Conservation (phyloP, 768 basidiomycete genomes). For the Gloeostereum incarnatum region DNA sequence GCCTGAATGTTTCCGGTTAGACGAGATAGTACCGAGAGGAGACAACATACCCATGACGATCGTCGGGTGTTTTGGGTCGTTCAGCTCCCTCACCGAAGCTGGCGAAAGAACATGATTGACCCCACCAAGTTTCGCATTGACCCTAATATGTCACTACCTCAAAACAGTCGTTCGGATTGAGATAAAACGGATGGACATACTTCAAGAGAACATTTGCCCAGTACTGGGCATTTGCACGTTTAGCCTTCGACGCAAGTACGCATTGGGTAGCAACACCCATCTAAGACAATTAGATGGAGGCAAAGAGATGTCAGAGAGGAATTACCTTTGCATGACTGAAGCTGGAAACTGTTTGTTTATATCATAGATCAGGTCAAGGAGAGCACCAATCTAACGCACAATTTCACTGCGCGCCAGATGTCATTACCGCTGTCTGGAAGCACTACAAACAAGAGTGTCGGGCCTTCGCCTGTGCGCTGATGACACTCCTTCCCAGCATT, state of each 20-base stretch:
- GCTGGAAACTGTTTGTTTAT: not conserved
- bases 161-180: too few relatives aligned
- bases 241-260: slow-evolving; percentile 35
- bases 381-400: slow-evolving; percentile 25
- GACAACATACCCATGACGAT: slow-evolving; percentile 35
- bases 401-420: slow-evolving; percentile 46
- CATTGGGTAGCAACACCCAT: slow-evolving; percentile 49
- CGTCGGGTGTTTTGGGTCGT: slow-evolving; percentile 41
- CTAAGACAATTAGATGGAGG: slow-evolving; percentile 15
- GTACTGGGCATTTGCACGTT: slow-evolving; percentile 37
- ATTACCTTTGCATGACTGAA: slow-evolving; percentile 28
- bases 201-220: slow-evolving; percentile 43
- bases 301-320: slow-evolving; percentile 1
- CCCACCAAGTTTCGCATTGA: slow-evolving; percentile 54
- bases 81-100: slow-evolving; percentile 25
- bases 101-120: slow-evolving; percentile 32
- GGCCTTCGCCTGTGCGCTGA: slow-evolving; percentile 22
- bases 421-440: slow-evolving; percentile 47
- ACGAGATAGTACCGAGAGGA: not conserved
- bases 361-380: not conserved
- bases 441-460: slow-evolving; percentile 36
- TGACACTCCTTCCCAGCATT: slow-evolving; percentile 23
- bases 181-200: slow-evolving; percentile 16
- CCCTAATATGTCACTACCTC: slow-evolving; percentile 18
- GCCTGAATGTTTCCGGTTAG: slow-evolving; percentile 16